Percentiles rank a stretch among this genome's conserved stretches.
Conservation (phyloP, 2,329 filamentous ascomycete genomes). For the Ascochyta viciae-villosae region DNA sequence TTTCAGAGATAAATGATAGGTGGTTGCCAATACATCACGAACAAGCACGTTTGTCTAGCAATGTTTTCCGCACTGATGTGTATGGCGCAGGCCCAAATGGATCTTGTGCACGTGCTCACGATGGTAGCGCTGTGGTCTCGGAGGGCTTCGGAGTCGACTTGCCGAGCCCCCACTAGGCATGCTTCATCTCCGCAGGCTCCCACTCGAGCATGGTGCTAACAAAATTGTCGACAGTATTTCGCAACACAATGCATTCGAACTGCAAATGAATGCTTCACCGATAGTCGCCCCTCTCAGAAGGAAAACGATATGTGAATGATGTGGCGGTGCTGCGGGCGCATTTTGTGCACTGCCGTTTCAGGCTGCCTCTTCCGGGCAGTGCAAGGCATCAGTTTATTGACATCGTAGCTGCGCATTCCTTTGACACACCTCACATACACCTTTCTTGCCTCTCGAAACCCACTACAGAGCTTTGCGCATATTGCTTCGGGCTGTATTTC, state of each 20-base stretch:
- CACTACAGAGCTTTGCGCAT: background rate
- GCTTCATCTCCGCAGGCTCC: background rate
- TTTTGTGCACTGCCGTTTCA: slow-evolving; percentile 8
- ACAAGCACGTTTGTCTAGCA: too few species aligned
- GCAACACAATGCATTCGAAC: too few species aligned
- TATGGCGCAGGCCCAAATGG: background rate
- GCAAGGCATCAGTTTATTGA: slow-evolving; percentile 18
- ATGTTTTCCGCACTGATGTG: too few species aligned
- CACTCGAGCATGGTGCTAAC: background rate
- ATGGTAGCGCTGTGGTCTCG: background rate
- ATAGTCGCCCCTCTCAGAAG: background rate
- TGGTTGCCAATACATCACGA: too few species aligned
- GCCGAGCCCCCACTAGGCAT: background rate
- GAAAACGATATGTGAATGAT: background rate
- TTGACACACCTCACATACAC: background rate
- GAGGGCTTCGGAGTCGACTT: background rate
- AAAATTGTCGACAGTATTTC: too few species aligned
- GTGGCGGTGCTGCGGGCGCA: slow-evolving; percentile 11
- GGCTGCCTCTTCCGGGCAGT: slow-evolving; percentile 14
- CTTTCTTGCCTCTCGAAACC: background rate
- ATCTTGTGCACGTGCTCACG: background rate
- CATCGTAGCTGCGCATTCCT: background rate
- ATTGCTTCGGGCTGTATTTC: background rate
- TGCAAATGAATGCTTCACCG: background rate
- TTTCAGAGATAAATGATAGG: too few species aligned